Conservation (phyloP, 495 filamentous ascomycete genomes). For the Annulohypoxylon maeteangense region DNA sequence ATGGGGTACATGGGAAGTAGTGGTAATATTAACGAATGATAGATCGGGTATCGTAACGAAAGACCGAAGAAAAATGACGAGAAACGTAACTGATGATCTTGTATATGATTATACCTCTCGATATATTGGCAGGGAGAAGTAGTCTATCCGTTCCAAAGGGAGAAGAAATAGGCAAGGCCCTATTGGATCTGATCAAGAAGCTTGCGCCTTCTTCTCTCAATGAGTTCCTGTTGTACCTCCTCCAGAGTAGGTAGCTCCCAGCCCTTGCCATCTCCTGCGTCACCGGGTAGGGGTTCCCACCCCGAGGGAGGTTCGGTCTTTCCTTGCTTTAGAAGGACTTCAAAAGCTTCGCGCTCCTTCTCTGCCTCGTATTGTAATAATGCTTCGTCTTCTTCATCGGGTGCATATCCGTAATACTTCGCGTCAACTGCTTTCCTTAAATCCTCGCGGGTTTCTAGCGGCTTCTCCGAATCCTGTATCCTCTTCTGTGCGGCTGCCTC, state of each 20-base stretch:
- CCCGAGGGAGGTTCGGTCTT: conserved; percentile 60
- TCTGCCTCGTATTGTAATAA: conserved; percentile 82
- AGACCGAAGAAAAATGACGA: conserved; percentile 28
- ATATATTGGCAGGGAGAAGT: background rate
- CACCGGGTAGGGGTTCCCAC: conserved; percentile 90
- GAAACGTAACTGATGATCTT: conserved; percentile 17
- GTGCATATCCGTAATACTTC: conserved; percentile 93
- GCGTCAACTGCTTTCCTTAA: conserved; percentile 89
- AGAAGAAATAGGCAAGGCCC: conserved; percentile 2
- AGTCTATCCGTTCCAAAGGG: background rate
- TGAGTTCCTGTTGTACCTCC: conserved; percentile 91
- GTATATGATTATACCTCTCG: conserved; percentile 10
- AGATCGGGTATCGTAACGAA: conserved; percentile 29
- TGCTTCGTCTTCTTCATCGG: conserved; percentile 91
- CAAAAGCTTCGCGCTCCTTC: conserved; percentile 84
- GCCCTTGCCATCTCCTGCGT: conserved; percentile 80
- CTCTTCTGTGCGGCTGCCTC: conserved; percentile 76
- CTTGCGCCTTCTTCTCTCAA: conserved; percentile 84
- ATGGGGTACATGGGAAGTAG: conserved; percentile 13
- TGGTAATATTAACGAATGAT: conserved; percentile 31
- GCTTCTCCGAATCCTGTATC: conserved; percentile 65
- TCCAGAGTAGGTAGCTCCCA: conserved; percentile 89
- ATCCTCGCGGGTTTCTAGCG: conserved; percentile 70
- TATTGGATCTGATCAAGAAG: conserved; percentile 71
- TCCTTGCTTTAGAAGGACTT: conserved; percentile 63